These are phyloP conservation scores for Thermothelomyces thermophilus DNA, from an alignment of 2,329 filamentous ascomycete species.

Conservation along the genomic window DNA sequence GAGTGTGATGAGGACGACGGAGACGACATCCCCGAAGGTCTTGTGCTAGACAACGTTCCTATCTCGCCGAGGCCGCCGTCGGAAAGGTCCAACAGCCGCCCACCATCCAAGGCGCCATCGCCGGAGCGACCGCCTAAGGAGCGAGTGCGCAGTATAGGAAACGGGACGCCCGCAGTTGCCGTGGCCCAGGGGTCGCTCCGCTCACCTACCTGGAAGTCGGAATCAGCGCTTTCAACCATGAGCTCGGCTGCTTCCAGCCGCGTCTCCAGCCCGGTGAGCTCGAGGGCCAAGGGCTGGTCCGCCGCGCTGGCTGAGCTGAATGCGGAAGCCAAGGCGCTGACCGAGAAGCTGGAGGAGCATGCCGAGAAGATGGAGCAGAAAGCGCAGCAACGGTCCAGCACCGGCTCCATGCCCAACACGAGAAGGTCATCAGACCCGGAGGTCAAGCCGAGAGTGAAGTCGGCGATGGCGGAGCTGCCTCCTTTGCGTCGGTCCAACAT, in stretches of 20 bases:
- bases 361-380: slow-evolving; percentile 56
- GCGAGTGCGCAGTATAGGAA: slow-evolving; percentile 51
- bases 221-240: slow-evolving; percentile 32
- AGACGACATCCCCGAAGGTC: slow-evolving; percentile 71
- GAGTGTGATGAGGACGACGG: slow-evolving; percentile 72
- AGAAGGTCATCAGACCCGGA: slow-evolving; percentile 35
- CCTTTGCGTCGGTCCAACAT: slow-evolving; percentile 67
- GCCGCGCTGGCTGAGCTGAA: slow-evolving; percentile 62
- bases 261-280: slow-evolving; percentile 39
- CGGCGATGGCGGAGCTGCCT: slow-evolving; percentile 62
- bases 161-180: slow-evolving; percentile 55
- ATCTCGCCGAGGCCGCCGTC: slow-evolving; percentile 63
- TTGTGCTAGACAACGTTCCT: slow-evolving; percentile 74
- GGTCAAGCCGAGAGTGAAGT: slow-evolving; percentile 52
- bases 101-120: slow-evolving; percentile 47
- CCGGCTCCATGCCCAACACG: slow-evolving; percentile 31
- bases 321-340: slow-evolving; percentile 65
- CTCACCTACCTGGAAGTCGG: slow-evolving; percentile 50
- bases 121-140: slow-evolving; percentile 47
- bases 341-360: slow-evolving; percentile 74
- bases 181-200: slow-evolving; percentile 53
- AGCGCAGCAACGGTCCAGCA: slow-evolving; percentile 30
- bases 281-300: slow-evolving; percentile 68
- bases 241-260: slow-evolving; percentile 28
- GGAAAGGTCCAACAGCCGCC: slow-evolving; percentile 48